These are phyloP conservation scores for Candida alai DNA, from an alignment of 805 yeast genomes.

Conservation along the genomic window DNA sequence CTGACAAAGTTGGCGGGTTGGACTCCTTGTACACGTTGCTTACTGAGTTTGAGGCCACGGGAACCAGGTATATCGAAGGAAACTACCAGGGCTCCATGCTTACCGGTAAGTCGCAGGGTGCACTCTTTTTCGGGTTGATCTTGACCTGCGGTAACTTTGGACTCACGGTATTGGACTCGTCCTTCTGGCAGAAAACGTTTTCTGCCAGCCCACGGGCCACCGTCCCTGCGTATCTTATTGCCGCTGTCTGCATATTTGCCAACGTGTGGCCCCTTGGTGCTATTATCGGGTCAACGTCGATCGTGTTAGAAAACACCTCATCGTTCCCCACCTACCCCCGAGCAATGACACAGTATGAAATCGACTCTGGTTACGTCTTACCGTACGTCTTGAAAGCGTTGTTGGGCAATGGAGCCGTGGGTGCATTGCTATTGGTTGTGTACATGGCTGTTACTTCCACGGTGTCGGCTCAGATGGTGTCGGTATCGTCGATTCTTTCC, in stretches of 20 bases:
- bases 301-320: constrained; percentile 20
- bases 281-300: constrained; percentile 29
- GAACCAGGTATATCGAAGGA: constrained; percentile 23
- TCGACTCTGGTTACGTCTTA: constrained; percentile 25
- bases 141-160: constrained; percentile 33
- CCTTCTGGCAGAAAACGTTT: constrained; percentile 38
- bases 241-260: constrained; percentile 26
- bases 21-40: constrained; percentile 21
- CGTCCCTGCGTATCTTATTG: constrained; percentile 34
- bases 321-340: constrained; percentile 31
- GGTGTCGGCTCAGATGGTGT: constrained; percentile 36
- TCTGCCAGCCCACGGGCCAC: constrained; percentile 30
- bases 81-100: constrained; percentile 29
- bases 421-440: constrained; percentile 26
- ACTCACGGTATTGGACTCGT: constrained; percentile 33
- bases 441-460: constrained; percentile 39
- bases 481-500: constrained; percentile 37
- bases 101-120: constrained; percentile 31
- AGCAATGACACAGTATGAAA: constrained; percentile 21
- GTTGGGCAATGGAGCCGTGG: constrained; percentile 27
- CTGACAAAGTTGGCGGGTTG: constrained; percentile 24
- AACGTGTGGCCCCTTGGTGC: constrained; percentile 33
- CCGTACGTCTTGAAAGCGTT: constrained; percentile 26
- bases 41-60: constrained; percentile 12
- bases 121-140: constrained; percentile 29